phyloP scores from a whole-genome alignment of 177 flowering plant species.

The Vitis hybrid region DNA sequence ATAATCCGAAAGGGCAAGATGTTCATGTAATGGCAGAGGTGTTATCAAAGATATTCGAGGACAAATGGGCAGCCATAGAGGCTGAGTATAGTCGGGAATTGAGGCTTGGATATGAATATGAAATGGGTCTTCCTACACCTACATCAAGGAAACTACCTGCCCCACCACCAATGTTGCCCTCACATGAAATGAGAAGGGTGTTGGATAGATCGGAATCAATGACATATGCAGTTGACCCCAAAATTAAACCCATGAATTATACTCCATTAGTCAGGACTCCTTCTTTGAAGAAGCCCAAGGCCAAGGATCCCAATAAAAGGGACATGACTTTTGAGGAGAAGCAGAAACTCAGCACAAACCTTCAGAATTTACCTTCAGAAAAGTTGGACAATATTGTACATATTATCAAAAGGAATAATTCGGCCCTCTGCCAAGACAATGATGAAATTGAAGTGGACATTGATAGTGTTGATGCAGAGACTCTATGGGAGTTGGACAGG shows the following conservation, averaged over 20 bases:
- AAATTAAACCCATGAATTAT: constrained; percentile 23
- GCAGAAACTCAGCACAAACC: constrained; percentile 71
- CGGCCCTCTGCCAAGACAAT: constrained; percentile 65
- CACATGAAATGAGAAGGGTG: constrained; percentile 47
- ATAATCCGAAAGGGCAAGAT: constrained; percentile 82
- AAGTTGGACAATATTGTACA: constrained; percentile 86
- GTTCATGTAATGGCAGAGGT: constrained; percentile 85
- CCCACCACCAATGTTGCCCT: constrained; percentile 22
- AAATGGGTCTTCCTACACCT: constrained; percentile 42
- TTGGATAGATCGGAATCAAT: constrained; percentile 67
- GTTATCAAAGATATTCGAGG: constrained; percentile 67
- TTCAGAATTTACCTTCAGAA: constrained; percentile 79
- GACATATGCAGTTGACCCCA: constrained; percentile 36
- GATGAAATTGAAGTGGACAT: constrained; percentile 94
- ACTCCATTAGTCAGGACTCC: constrained; percentile 54
- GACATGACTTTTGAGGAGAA: constrained; percentile 78
- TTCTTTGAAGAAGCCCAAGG: constrained; percentile 68
- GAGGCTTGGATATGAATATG: constrained; percentile 33
- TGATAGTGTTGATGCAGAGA: constrained; percentile 88
- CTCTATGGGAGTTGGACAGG: constrained; percentile 97
- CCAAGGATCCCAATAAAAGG: constrained; percentile 40
- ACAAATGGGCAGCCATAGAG: constrained; percentile 67
- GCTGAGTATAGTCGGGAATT: constrained; percentile 51
- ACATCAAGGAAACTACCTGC: constrained; percentile 45
- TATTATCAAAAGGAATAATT: constrained; percentile 81